Base-by-base conservation (phyloP, 345 rosid genomes). In the Camelina neglecta region DNA sequence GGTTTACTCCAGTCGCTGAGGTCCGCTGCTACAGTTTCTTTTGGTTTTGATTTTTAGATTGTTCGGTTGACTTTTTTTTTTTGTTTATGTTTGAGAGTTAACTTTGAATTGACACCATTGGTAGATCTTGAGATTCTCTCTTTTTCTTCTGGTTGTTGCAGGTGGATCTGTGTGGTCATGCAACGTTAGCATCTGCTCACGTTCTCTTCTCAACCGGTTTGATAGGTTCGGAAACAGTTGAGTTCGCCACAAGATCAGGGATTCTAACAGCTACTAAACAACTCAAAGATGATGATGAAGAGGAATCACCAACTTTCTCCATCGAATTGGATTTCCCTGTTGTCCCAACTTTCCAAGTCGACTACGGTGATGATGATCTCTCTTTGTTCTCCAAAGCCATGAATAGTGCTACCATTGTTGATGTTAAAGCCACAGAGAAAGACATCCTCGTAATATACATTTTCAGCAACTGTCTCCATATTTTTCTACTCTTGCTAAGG, bases 111-210 rank as follows among this genome's bases (percentile, higher is more conserved):
- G 35, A 31, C 35, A 31, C 6, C 35, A 31, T 31, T 31, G 35
- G 36, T 5, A 33, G 36, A 33, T 6, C 36, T 33, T 33, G 20
- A 26, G 31, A 26, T 0, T 26, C 31, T 26, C 31, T 26, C 31
- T 26, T 5, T 26, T 5, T 26, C 4, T 26, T 26, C 0, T 26
- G 31, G 31, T 47, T 24, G 12, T 12, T 29, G 63, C 6, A 93
- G 97, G 87, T 88, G 23, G 42, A 80, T 3, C 86, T 93, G 39
- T 88, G 97, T 54, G 97, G 97, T 26, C 98, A 93, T 79, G 98
- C 89, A 39, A 93, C 95, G 6, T 78, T 93, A 71, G 96, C 97
- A 44, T 89, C 97, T 54, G 85, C 97, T 4, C 93, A 93, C 24
- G 5, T 62, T 10, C 82, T 90, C 57, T 91, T 93, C 77, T 56